phyloP scores from a whole-genome alignment of 2,329 filamentous ascomycete species.

The Myriosclerotinia scirpicola region DNA sequence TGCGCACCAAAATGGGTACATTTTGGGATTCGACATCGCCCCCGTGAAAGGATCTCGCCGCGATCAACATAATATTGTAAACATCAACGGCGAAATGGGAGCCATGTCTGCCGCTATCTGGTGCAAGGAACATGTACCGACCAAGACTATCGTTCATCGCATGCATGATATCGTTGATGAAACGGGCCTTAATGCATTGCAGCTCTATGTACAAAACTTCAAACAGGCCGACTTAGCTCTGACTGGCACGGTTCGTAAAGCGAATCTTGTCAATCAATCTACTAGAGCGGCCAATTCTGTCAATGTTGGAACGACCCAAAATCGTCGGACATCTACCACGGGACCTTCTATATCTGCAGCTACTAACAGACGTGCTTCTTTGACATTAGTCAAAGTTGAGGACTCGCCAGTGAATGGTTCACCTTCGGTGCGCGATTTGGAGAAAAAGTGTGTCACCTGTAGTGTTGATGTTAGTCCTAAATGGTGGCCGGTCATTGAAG shows the following conservation, averaged over 20 bases:
- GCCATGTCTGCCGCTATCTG: constrained; percentile 83
- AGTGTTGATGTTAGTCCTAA: constrained; percentile 70
- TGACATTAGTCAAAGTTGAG: constrained; percentile 36
- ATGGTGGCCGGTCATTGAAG: constrained; percentile 56
- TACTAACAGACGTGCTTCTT: constrained; percentile 31
- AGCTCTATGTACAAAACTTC: constrained; percentile 83
- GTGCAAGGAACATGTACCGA: constrained; percentile 83
- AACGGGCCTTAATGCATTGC: constrained; percentile 73
- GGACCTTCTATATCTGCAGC: constrained; percentile 40
- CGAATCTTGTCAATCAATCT: constrained; percentile 57
- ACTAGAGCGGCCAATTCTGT: constrained; percentile 38
- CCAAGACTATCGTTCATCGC: constrained; percentile 71
- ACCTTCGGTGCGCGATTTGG: constrained; percentile 28
- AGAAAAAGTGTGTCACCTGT: constrained; percentile 63
- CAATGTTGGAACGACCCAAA: constrained; percentile 40
- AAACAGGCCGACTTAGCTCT: constrained; percentile 91
- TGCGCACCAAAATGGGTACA: constrained; percentile 78
- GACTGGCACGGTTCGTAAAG: constrained; percentile 91
- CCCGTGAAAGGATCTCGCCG: constrained; percentile 86
- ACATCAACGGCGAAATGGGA: constrained; percentile 76
- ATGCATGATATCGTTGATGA: constrained; percentile 76
- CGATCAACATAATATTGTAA: constrained; percentile 77
- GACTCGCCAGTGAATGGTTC: constrained; percentile 26
- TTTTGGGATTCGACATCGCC: constrained; percentile 84
- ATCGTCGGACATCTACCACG: constrained; percentile 58